phyloP scores from a whole-genome alignment of 371 early-diverging fungal genomes.

The Dipsacomyces acuminosporus region DNA sequence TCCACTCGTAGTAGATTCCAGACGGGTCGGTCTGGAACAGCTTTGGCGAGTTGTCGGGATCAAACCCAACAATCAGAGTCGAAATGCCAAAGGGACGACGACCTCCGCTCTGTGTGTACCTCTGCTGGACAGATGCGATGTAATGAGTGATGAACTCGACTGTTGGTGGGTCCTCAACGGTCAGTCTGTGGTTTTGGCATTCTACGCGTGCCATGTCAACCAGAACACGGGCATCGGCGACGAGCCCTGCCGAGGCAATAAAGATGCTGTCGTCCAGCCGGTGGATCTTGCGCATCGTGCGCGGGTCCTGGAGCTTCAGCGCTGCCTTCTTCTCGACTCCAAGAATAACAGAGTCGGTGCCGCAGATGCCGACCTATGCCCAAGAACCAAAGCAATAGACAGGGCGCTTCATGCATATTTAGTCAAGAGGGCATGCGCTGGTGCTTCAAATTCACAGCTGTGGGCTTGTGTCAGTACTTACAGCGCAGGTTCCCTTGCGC shows the following conservation, averaged over 20 bases:
- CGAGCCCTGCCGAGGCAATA: constrained; percentile 90
- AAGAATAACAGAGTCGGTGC: constrained; percentile 86
- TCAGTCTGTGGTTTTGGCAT: constrained; percentile 95
- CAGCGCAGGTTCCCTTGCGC: constrained; percentile 96
- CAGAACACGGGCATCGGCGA: constrained; percentile 94
- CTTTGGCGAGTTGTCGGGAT: constrained; percentile 78
- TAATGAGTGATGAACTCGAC: constrained; percentile 97
- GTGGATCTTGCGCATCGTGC: constrained; percentile 94
- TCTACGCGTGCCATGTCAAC: constrained; percentile 96
- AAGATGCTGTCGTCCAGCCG: constrained; percentile 96
- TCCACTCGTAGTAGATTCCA: constrained; percentile 99
- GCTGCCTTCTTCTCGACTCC: constrained; percentile 98
- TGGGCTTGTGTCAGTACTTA: constrained; percentile 49
- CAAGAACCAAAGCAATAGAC: no score
- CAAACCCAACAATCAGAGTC: constrained; percentile 94
- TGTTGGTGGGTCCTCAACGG: constrained; percentile 96
- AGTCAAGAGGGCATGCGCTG: no score
- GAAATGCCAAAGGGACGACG: constrained; percentile 99
- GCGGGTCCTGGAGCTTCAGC: constrained; percentile 93
- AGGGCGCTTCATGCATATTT: no score
- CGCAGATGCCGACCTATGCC: constrained; percentile 91
- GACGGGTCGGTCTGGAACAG: constrained; percentile 99
- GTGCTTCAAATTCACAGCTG: no score
- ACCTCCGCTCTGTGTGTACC: constrained; percentile 99
- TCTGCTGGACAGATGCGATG: constrained; percentile 97